These are phyloP conservation scores for Suhomyces ambrosiae DNA, from an alignment of 1,139 yeast genomes.

Conservation along the genomic window DNA sequence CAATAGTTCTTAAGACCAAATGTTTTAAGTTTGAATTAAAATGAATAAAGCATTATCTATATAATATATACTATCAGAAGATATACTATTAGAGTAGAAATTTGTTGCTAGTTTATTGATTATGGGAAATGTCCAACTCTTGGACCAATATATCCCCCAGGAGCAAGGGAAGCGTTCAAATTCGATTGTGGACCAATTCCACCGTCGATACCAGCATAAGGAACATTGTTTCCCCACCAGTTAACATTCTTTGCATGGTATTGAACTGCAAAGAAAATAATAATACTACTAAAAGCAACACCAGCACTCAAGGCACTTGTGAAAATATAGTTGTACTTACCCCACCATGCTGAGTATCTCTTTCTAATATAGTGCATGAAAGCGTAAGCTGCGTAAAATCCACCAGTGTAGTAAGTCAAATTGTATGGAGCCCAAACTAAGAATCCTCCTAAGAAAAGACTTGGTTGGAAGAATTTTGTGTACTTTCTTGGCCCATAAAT, in stretches of 20 bases:
- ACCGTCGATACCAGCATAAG: conserved; percentile 17
- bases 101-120: too few species aligned
- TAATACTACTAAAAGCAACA: conserved; percentile 21
- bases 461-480: conserved; percentile 22
- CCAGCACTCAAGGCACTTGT: conserved; percentile 23
- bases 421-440: conserved; percentile 22
- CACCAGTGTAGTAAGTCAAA: conserved; percentile 21
- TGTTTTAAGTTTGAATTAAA: too few species aligned
- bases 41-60: too few species aligned
- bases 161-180: conserved; percentile 14
- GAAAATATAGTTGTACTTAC: conserved; percentile 23
- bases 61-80: too few species aligned
- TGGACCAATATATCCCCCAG: conserved; percentile 24
- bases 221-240: conserved; percentile 25
- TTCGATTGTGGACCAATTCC: conserved; percentile 1
- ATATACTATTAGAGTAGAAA: too few species aligned
- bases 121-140: conserved; percentile 18
- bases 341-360: conserved; percentile 22
- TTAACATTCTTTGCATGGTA: conserved; percentile 18
- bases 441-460: conserved; percentile 22
- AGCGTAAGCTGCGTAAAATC: conserved; percentile 18
- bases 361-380: conserved; percentile 22
- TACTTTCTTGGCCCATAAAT: conserved; percentile 19
- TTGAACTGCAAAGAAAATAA: conserved; percentile 25
- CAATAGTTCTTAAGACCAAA: too few species aligned